These are phyloP conservation scores for Isochrysis galbana DNA, from an alignment of 78 protist genomes.

Conservation along the genomic window DNA sequence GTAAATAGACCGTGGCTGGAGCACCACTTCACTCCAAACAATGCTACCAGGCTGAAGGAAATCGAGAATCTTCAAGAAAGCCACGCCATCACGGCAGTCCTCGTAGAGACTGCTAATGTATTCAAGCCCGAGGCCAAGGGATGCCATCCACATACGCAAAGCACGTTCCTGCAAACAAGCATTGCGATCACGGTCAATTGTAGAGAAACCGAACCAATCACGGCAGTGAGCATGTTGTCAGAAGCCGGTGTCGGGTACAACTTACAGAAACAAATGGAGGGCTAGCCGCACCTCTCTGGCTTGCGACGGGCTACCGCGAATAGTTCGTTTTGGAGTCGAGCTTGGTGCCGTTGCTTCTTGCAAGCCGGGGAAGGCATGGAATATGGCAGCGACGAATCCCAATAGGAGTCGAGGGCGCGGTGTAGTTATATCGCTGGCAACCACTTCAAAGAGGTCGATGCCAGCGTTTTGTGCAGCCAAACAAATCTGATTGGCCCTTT, in stretches of 20 bases:
- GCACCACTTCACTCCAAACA: conserved; percentile 29
- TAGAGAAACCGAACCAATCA: no score
- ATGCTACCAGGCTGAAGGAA: conserved; percentile 66
- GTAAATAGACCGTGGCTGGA: conserved; percentile 36
- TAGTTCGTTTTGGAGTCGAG: neutral
- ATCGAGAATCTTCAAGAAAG: conserved; percentile 64
- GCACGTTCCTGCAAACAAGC: conserved; percentile 82
- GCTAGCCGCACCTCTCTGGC: no score
- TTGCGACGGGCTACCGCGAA: neutral
- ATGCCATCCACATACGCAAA: conserved; percentile 79
- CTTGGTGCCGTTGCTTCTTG: conserved; percentile 18
- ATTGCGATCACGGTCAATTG: no score
- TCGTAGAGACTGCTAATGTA: conserved; percentile 51
- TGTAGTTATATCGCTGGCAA: neutral
- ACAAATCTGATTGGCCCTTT: neutral
- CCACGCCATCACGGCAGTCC: conserved; percentile 68
- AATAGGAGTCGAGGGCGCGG: conserved; percentile 23
- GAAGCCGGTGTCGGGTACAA: no score
- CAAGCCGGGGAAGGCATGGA: conserved; percentile 61
- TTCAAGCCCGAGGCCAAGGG: conserved; percentile 61
- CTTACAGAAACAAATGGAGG: no score
- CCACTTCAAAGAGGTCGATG: neutral
- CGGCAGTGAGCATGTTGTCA: no score
- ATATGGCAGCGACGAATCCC: conserved; percentile 92
- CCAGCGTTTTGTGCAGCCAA: neutral